Conservation (phyloP, 192 early-diverging fungal species). For the Backusella liffmaniae region DNA sequence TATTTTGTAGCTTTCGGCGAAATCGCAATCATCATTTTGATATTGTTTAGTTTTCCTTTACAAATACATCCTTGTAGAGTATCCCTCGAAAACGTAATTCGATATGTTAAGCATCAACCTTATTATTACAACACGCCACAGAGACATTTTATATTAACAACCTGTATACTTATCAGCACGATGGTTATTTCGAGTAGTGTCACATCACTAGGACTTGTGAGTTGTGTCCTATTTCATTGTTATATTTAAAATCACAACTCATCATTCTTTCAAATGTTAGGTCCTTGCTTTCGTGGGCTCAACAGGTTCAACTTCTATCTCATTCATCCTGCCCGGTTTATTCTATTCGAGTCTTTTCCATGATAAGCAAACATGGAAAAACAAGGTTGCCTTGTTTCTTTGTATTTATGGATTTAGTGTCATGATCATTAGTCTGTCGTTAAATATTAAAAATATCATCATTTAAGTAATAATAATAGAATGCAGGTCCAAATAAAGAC, state of each 20-base stretch:
- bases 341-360: constrained; percentile 85
- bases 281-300: constrained; percentile 93
- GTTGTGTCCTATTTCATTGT: neutral
- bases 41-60: constrained; percentile 89
- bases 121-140: neutral
- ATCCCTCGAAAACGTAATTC: constrained; percentile 84
- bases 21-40: constrained; percentile 83
- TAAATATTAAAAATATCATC: constrained; percentile 46
- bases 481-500: neutral
- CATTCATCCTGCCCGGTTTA: constrained; percentile 93
- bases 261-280: neutral
- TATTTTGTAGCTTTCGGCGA: constrained; percentile 80
- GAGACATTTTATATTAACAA: neutral
- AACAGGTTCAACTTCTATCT: constrained; percentile 93
- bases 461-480: neutral
- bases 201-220: neutral
- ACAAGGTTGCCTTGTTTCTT: constrained; percentile 60
- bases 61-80: constrained; percentile 91
- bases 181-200: neutral
- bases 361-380: constrained; percentile 54
- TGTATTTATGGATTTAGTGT: constrained; percentile 69
- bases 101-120: constrained; percentile 15
- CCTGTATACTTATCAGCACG: neutral
- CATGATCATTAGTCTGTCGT: constrained; percentile 71
- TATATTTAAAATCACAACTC: neutral